Evolutionary conservation across 345 rosid genomes (phyloP).

Genomic region (Melaleuca quinquenervia): DNA sequence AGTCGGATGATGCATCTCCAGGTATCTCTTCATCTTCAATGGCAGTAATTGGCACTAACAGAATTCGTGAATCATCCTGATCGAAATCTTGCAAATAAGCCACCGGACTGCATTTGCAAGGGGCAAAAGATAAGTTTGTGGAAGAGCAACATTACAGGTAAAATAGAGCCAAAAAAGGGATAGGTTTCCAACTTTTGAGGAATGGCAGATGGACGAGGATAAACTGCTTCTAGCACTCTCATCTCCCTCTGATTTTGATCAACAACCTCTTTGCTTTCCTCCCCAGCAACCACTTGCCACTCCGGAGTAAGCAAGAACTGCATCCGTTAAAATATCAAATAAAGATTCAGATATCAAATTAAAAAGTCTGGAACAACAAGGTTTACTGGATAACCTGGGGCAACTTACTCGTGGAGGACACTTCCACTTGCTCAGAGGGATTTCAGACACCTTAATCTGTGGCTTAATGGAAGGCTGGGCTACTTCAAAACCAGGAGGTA

Average conservation of each 20-base stretch:
- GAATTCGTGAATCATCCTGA: slow-evolving; percentile 32
- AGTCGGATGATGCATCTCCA: slow-evolving; percentile 27
- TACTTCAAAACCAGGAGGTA: slow-evolving; percentile 94
- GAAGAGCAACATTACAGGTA: slow-evolving; percentile 30
- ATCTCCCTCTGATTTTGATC: slow-evolving; percentile 67
- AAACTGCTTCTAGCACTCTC: slow-evolving; percentile 92
- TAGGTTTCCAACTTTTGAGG: slow-evolving; percentile 52
- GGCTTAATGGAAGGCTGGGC: slow-evolving; percentile 27
- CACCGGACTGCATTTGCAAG: slow-evolving; percentile 48
- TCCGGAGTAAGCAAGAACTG: slow-evolving; percentile 44
- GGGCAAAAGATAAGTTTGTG: slow-evolving; percentile 3
- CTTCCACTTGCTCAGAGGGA: slow-evolving; percentile 69
- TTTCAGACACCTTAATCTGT: slow-evolving; percentile 51
- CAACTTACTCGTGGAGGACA: slow-evolving; percentile 53
- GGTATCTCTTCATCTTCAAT: slow-evolving; percentile 76
- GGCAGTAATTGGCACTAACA: slow-evolving; percentile 59
- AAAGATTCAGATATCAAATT: neutral
- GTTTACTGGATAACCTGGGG: neutral
- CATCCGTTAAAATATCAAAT: neutral
- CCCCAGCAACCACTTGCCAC: slow-evolving; percentile 92
- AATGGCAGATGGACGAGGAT: slow-evolving; percentile 80
- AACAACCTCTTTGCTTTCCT: slow-evolving; percentile 75
- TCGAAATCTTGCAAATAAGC: slow-evolving; percentile 26
- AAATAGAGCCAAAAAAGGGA: slow-evolving; percentile 14
- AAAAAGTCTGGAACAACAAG: neutral